Evolutionary conservation across 2,329 filamentous ascomycete genomes (phyloP), one percentile per base, ranked within the genome.

Genomic region (Aspergillus oerlinghausenensis): DNA sequence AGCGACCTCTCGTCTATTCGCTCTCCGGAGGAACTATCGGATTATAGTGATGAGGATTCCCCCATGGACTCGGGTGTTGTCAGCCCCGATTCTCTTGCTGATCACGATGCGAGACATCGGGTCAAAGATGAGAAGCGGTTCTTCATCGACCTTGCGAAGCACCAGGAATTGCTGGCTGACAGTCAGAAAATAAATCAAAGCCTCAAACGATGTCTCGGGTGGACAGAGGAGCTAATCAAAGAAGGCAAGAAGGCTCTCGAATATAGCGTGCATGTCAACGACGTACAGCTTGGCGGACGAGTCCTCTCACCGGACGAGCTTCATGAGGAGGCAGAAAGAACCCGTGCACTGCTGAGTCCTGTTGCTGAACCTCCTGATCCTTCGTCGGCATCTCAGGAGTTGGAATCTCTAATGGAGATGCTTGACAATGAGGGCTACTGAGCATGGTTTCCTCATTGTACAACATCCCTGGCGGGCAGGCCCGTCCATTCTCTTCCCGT

Each of bases 161-260:
- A 99, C 71, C 90, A 92, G 63, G 88, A 96, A 67, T 79, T 97
- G 1, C 83, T 99, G 8, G 79, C 92, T 42, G 92, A 96, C 70
- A 94, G 89, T 63, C 92, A 97, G 68, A 95, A 92, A 77, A 92
- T 97, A 80, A 97, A 97, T 70, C 90, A 95, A 71, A 96, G 90
- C 71, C 82, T 99, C 49, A 95, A 91, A 72, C 84, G 90, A 50
- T 99, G 94, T 72, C 81, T 97, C 35, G 86, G 87, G 63, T 93
- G 90, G 84, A 95, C 92, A 0, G 93, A 99, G 69, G 87, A 89
- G 60, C 82, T 99, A 48, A 96, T 99, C 71, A 87, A 84, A 50
- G 92, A 97, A 65, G 94, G 89, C 5, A 89, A 87, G 68, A 93
- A 90, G 69, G 94, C 94, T 0, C 81, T 99, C 2, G 88, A 88